Conservation (phyloP, 148 eudicot species). For the Chenopodium formosanum region DNA sequence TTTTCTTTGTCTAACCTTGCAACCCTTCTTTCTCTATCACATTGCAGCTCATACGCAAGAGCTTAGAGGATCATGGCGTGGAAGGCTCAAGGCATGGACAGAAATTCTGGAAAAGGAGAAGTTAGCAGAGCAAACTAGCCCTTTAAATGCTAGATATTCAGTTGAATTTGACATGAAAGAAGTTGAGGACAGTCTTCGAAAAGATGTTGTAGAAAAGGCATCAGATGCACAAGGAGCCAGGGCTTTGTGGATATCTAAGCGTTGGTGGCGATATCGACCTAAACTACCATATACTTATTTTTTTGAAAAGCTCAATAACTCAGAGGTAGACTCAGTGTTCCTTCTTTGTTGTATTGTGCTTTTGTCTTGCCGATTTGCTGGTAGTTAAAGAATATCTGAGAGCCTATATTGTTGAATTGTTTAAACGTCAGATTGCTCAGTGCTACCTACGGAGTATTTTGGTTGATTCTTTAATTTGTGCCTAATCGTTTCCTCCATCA, state of each 20-base stretch:
- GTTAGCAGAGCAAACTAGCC: slow-evolving; percentile 60
- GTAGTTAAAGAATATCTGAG: not conserved
- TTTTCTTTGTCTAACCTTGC: not conserved
- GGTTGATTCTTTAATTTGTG: not conserved
- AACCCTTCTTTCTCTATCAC: slow-evolving; percentile 15
- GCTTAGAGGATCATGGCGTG: slow-evolving; percentile 72
- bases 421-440: not conserved
- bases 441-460: not conserved
- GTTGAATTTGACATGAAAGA: slow-evolving; percentile 95
- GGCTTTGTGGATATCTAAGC: slow-evolving; percentile 91
- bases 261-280: slow-evolving; percentile 99
- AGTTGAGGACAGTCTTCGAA: slow-evolving; percentile 83
- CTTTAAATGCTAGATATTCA: slow-evolving; percentile 62
- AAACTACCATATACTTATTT: slow-evolving; percentile 94
- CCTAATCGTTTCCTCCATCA: not conserved
- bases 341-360: slow-evolving; percentile 7
- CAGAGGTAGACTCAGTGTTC: slow-evolving; percentile 55
- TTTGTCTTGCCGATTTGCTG: not conserved
- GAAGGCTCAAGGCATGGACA: slow-evolving; percentile 76
- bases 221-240: slow-evolving; percentile 53
- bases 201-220: slow-evolving; percentile 72
- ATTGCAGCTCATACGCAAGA: slow-evolving; percentile 49
- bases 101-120: slow-evolving; percentile 73
- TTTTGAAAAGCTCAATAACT: slow-evolving; percentile 79
- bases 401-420: not conserved